Percentiles rank a stretch among this genome's conserved stretches.
Conservation (phyloP, 2,329 filamentous ascomycete genomes). For the Trichophyton benhamiae region DNA sequence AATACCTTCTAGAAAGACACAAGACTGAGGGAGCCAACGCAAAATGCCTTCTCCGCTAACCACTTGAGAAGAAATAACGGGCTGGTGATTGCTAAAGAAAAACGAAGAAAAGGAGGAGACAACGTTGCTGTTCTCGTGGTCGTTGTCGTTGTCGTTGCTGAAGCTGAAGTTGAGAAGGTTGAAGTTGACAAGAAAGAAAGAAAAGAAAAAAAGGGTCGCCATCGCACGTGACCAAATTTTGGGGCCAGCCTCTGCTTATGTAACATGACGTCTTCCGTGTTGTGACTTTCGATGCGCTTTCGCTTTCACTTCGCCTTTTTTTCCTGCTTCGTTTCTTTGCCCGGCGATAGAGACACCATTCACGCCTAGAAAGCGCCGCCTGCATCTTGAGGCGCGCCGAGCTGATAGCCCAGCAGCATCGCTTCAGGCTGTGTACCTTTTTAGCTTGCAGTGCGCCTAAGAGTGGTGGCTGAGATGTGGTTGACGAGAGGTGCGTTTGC, state of each 20-base stretch:
- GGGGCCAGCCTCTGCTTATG: not conserved
- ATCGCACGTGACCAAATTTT: not conserved
- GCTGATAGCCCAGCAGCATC: not conserved
- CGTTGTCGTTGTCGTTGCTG: not conserved
- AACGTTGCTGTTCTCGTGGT: no score
- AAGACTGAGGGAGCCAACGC: not conserved
- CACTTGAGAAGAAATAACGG: not conserved
- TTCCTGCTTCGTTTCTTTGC: not conserved
- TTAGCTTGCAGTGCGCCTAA: no score
- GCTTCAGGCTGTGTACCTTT: not conserved
- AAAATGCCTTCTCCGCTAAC: not conserved
- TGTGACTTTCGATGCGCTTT: not conserved
- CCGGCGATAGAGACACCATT: not conserved
- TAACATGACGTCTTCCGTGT: slow-evolving; percentile 2
- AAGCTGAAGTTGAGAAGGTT: not conserved
- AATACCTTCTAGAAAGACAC: not conserved
- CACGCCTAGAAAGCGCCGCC: not conserved
- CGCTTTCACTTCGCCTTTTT: not conserved
- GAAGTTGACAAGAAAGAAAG: not conserved
- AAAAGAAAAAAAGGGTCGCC: not conserved
- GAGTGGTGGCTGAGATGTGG: not conserved
- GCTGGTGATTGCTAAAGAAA: not conserved
- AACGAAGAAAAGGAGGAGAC: not conserved
- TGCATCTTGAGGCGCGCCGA: not conserved
- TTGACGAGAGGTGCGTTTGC: not conserved